A percentile compares a stretch with the other conserved stretches of the same genome.
Evolutionary conservation across 805 yeast genomes (phyloP).

Genomic region (Cyberlindnera xylosilytica): DNA sequence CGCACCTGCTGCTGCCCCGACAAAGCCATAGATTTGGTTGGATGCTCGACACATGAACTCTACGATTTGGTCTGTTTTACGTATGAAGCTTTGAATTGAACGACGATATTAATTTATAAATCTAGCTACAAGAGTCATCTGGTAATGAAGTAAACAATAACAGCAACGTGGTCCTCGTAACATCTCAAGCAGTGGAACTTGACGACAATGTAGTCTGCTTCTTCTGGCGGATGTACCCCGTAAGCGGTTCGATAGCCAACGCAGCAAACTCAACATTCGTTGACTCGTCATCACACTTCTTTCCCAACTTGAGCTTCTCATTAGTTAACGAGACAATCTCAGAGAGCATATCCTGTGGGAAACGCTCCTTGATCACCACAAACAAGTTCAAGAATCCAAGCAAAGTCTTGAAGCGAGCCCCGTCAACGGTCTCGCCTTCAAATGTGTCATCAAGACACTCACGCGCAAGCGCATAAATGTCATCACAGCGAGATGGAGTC

Average conservation of each 20-base stretch:
- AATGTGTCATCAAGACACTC: slow-evolving; percentile 32
- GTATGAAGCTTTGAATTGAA: too few relatives aligned
- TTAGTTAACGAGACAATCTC: slow-evolving; percentile 30
- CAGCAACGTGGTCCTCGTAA: too few relatives aligned
- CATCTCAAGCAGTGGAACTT: too few relatives aligned
- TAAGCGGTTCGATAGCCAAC: slow-evolving; percentile 12
- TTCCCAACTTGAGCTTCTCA: slow-evolving; percentile 15
- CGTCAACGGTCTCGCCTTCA: slow-evolving; percentile 18
- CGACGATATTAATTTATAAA: too few relatives aligned
- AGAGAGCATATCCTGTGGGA: slow-evolving; percentile 29
- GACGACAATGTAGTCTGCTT: slow-evolving; percentile 3
- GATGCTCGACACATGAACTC: too few relatives aligned
- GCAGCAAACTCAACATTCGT: slow-evolving; percentile 13
- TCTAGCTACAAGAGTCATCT: too few relatives aligned
- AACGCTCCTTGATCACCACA: slow-evolving; percentile 32
- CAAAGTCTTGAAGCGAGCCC: slow-evolving; percentile 39
- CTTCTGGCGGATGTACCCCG: slow-evolving; percentile 7
- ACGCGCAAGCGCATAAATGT: slow-evolving; percentile 42
- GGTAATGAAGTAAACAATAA: too few relatives aligned
- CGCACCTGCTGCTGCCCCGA: too few relatives aligned
- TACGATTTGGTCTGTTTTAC: too few relatives aligned
- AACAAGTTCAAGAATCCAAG: slow-evolving; percentile 57
- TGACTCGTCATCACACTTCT: slow-evolving; percentile 10
- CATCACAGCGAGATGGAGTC: slow-evolving; percentile 38
- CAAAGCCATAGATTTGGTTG: too few relatives aligned